Evolutionary conservation across 805 yeast species (phyloP).

Genomic region (Grigorovia humatica): DNA sequence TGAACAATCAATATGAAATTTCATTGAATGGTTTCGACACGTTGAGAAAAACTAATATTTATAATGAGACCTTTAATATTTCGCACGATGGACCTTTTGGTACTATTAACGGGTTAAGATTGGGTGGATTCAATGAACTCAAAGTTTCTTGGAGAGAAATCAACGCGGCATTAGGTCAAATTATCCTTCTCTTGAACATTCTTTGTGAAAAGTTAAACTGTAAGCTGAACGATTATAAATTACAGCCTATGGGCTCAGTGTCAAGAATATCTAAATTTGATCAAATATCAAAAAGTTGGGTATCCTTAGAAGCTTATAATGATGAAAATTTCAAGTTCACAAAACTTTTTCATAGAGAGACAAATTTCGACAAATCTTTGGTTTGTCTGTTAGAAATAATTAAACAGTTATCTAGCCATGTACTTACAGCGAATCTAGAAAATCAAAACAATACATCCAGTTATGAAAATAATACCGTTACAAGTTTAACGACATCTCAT

Average conservation of each 20-base stretch:
- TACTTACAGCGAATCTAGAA: slow-evolving; percentile 17
- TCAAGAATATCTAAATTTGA: slow-evolving; percentile 53
- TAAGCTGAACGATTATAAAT: slow-evolving; percentile 45
- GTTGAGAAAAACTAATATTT: slow-evolving; percentile 68
- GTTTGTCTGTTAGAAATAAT: slow-evolving; percentile 50
- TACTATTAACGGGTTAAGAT: slow-evolving; percentile 71
- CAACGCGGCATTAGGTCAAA: slow-evolving; percentile 84
- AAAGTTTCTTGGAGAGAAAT: slow-evolving; percentile 83
- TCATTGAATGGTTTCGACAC: slow-evolving; percentile 58
- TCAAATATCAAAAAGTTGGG: slow-evolving; percentile 29
- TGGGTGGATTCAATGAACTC: slow-evolving; percentile 55
- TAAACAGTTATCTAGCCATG: slow-evolving; percentile 17
- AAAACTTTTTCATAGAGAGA: slow-evolving; percentile 53
- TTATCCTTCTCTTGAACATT: slow-evolving; percentile 59
- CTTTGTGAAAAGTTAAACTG: slow-evolving; percentile 48
- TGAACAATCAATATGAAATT: slow-evolving; percentile 51
- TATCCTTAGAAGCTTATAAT: slow-evolving; percentile 47
- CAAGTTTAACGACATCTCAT: too few species aligned
- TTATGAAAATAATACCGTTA: not conserved
- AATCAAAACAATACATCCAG: not conserved
- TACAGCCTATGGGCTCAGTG: slow-evolving; percentile 77
- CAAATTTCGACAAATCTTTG: slow-evolving; percentile 72
- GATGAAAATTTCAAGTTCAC: slow-evolving; percentile 66
- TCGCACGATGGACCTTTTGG: slow-evolving; percentile 80
- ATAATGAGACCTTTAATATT: slow-evolving; percentile 71